These are phyloP conservation scores for Diplocarpon mali DNA, from an alignment of 2,329 filamentous ascomycete species.

Conservation along the genomic window DNA sequence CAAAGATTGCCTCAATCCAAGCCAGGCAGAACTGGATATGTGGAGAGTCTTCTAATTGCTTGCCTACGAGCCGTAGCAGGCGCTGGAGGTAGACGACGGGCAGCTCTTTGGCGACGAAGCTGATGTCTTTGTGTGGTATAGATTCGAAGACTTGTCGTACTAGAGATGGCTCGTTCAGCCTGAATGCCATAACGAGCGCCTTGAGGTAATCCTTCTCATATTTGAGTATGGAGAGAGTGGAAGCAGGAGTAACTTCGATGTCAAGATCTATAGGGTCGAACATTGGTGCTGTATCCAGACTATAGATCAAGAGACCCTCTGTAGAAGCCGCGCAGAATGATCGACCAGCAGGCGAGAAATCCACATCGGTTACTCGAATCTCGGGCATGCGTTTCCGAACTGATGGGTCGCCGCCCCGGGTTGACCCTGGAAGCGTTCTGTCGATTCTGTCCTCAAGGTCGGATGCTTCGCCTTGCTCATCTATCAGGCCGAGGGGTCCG, in stretches of 20 bases:
- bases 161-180: constrained; percentile 75
- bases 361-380: constrained; percentile 72
- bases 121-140: constrained; percentile 63
- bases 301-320: constrained; percentile 89
- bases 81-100: constrained; percentile 80
- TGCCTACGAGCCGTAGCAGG: constrained; percentile 75
- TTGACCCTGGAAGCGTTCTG: constrained; percentile 69
- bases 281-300: constrained; percentile 68
- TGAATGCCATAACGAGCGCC: constrained; percentile 93
- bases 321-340: constrained; percentile 93
- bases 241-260: constrained; percentile 82
- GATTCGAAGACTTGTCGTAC: constrained; percentile 78
- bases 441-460: constrained; percentile 81
- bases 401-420: constrained; percentile 72
- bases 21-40: constrained; percentile 91
- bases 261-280: constrained; percentile 97
- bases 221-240: constrained; percentile 59
- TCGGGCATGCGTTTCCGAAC: constrained; percentile 66
- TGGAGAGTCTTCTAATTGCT: constrained; percentile 78
- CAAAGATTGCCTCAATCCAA: constrained; percentile 79
- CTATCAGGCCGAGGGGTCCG: constrained; percentile 72
- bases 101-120: constrained; percentile 65
- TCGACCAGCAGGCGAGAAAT: constrained; percentile 79
- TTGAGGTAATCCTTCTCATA: constrained; percentile 73
- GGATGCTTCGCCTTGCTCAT: constrained; percentile 78